Percentiles rank a stretch among this genome's conserved stretches.
Evolutionary conservation across 768 basidiomycete species (phyloP).

Genomic region (Podaxis pistillaris): DNA sequence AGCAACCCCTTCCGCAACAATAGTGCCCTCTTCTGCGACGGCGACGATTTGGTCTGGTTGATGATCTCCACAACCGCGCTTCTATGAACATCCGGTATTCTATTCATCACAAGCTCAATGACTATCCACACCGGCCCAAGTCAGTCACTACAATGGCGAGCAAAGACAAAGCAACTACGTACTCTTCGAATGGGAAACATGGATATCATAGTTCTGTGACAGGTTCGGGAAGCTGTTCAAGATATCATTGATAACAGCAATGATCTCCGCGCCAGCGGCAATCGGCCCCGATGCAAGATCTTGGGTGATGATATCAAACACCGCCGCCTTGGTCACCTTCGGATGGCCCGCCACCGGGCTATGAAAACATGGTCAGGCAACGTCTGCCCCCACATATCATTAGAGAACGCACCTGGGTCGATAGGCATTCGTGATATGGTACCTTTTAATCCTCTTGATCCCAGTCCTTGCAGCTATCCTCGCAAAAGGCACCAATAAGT

Average conservation of each 20-base stretch:
- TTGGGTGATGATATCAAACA: slow-evolving; percentile 82
- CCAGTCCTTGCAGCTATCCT: slow-evolving; percentile 71
- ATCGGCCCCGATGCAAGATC: slow-evolving; percentile 62
- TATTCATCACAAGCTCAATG: slow-evolving; percentile 58
- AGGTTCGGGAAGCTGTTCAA: slow-evolving; percentile 73
- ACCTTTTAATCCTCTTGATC: slow-evolving; percentile 76
- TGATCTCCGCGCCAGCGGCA: slow-evolving; percentile 73
- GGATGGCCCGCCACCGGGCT: slow-evolving; percentile 75
- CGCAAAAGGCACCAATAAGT: slow-evolving; percentile 76
- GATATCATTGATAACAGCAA: slow-evolving; percentile 65
- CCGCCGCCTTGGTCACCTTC: slow-evolving; percentile 66
- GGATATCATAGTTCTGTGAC: slow-evolving; percentile 66
- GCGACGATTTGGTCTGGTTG: slow-evolving; percentile 59
- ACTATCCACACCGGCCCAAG: slow-evolving; percentile 42
- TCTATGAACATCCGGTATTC: slow-evolving; percentile 58
- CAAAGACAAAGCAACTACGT: slow-evolving; percentile 22
- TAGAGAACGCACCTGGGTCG: slow-evolving; percentile 53
- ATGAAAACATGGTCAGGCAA: background rate
- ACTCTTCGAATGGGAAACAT: slow-evolving; percentile 79
- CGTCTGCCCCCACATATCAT: slow-evolving; percentile 1
- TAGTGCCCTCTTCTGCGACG: slow-evolving; percentile 66
- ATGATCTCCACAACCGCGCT: slow-evolving; percentile 62
- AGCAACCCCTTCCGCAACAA: slow-evolving; percentile 70
- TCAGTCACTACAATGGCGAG: slow-evolving; percentile 3
- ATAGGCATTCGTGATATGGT: slow-evolving; percentile 74